These are phyloP conservation scores for Tagetes erecta DNA, from an alignment of 129 eudicot species.

Conservation along the genomic window DNA sequence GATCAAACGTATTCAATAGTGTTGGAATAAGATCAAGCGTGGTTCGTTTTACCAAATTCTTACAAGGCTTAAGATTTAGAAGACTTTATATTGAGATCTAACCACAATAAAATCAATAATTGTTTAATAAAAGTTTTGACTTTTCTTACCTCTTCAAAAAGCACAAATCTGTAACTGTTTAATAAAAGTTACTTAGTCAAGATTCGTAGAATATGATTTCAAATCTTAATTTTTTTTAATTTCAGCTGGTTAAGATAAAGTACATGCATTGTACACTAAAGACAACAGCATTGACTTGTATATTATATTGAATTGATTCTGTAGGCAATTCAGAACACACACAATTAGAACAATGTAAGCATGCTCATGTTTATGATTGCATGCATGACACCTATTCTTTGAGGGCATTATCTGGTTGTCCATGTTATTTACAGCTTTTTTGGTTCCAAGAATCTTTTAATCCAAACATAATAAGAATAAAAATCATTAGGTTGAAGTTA, in stretches of 20 bases:
- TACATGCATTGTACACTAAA: background rate
- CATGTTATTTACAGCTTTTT: conserved; percentile 27
- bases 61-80: too few relatives aligned
- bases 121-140: too few relatives aligned
- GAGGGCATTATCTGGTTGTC: conserved; percentile 23
- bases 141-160: background rate
- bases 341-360: conserved; percentile 24
- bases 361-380: conserved; percentile 15
- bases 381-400: conserved; percentile 7
- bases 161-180: too few relatives aligned
- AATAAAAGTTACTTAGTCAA: background rate
- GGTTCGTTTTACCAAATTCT: too few relatives aligned
- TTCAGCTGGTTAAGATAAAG: background rate
- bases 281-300: conserved; percentile 8
- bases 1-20: too few relatives aligned
- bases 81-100: too few relatives aligned
- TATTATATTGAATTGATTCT: conserved; percentile 14
- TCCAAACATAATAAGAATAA: background rate
- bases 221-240: background rate
- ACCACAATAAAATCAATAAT: too few relatives aligned
- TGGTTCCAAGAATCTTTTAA: conserved; percentile 18
- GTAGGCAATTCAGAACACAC: conserved; percentile 20
- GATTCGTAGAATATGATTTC: background rate
- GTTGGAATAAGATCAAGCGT: too few relatives aligned
- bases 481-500: background rate